These are phyloP conservation scores for Fraxinus sp. DNA, from an alignment of 305 asterid genomes.

Conservation along the genomic window DNA sequence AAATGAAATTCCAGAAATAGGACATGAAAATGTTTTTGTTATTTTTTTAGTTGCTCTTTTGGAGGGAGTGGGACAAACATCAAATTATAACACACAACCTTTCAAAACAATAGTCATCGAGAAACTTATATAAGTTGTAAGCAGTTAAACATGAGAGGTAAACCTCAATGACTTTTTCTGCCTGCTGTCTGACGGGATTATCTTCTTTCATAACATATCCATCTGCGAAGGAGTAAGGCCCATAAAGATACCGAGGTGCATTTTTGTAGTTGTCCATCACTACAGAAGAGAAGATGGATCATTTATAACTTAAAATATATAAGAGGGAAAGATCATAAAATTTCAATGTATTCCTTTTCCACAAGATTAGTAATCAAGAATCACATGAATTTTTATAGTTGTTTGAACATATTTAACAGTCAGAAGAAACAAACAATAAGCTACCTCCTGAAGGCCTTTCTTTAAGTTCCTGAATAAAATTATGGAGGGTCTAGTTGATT, in stretches of 20 bases:
- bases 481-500: background rate
- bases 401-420: background rate
- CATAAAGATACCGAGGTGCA: conserved; percentile 66
- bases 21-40: background rate
- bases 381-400: background rate
- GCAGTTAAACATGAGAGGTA: conserved; percentile 3
- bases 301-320: conserved; percentile 9
- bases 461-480: conserved; percentile 14
- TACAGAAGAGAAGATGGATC: conserved; percentile 28
- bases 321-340: background rate
- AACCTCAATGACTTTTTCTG: conserved; percentile 82
- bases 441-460: background rate
- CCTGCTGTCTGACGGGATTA: conserved; percentile 61
- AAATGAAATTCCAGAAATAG: background rate
- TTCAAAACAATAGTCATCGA: background rate
- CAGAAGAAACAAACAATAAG: background rate
- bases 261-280: conserved; percentile 84
- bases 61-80: background rate
- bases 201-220: conserved; percentile 95
- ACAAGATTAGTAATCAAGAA: conserved; percentile 11
- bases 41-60: background rate
- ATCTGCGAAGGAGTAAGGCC: conserved; percentile 86
- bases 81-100: background rate
- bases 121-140: background rate
- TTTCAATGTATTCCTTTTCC: background rate